phyloP scores from a whole-genome alignment of 2,329 filamentous ascomycete species.

The Didymella keratinophila region DNA sequence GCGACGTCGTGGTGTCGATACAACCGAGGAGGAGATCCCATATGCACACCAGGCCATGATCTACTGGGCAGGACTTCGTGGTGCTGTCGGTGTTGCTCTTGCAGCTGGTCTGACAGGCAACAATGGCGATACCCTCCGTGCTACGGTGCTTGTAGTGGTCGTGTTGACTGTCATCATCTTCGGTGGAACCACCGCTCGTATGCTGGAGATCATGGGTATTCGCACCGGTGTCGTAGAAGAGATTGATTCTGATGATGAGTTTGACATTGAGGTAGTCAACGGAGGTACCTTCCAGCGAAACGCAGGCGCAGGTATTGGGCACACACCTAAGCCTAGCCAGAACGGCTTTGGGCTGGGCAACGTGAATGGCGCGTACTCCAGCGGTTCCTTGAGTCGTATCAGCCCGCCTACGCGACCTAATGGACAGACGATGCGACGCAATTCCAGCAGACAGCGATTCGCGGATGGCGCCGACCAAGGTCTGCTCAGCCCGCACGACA shows the following conservation, averaged over 20 bases:
- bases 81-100: constrained; percentile 92
- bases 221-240: constrained; percentile 96
- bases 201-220: constrained; percentile 98
- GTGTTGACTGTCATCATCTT: constrained; percentile 99
- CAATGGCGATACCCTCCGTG: constrained; percentile 82
- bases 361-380: constrained; percentile 63
- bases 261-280: constrained; percentile 81
- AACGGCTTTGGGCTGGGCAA: constrained; percentile 65
- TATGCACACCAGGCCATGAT: constrained; percentile 99
- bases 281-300: constrained; percentile 82
- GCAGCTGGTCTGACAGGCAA: constrained; percentile 86
- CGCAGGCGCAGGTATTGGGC: constrained; percentile 77
- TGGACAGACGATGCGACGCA: constrained; percentile 59
- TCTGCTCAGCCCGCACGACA: constrained; percentile 60
- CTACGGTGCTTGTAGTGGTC: constrained; percentile 96
- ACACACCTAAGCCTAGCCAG: constrained; percentile 67
- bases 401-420: constrained; percentile 55
- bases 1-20: constrained; percentile 71
- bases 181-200: constrained; percentile 93
- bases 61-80: constrained; percentile 97
- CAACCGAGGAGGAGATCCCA: constrained; percentile 86
- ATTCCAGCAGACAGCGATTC: constrained; percentile 59
- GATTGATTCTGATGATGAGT: constrained; percentile 96
- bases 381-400: constrained; percentile 62
- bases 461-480: constrained; percentile 62